Evolutionary conservation across 2,329 filamentous ascomycete species (phyloP).

Genomic region (Nemania sp.): DNA sequence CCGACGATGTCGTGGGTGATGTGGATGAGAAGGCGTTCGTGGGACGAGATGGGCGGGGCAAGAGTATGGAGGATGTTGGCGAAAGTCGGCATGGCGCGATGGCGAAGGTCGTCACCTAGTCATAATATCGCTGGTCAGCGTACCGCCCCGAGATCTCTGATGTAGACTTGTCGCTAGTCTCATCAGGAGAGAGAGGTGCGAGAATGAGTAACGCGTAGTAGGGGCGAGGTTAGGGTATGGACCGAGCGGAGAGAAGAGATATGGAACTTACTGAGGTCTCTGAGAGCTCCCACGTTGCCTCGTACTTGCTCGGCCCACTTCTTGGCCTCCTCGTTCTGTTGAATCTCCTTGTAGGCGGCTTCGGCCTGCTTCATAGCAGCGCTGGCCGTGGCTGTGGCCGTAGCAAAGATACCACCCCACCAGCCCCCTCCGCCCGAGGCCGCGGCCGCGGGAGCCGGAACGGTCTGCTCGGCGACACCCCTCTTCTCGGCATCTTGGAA

Average conservation of each 20-base stretch:
- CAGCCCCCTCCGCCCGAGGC: slow-evolving; percentile 78
- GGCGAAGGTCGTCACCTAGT: slow-evolving; percentile 81
- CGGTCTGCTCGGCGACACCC: slow-evolving; percentile 50
- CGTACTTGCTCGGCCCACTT: slow-evolving; percentile 94
- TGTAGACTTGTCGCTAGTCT: background rate
- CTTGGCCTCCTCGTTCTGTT: slow-evolving; percentile 94
- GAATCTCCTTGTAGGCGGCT: slow-evolving; percentile 89
- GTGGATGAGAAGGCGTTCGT: slow-evolving; percentile 96
- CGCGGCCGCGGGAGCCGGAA: slow-evolving; percentile 33
- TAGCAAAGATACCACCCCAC: slow-evolving; percentile 87
- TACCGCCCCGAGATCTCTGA: slow-evolving; percentile 17
- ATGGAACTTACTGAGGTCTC: slow-evolving; percentile 67
- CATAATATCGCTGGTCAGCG: slow-evolving; percentile 6
- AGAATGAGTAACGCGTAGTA: too few species aligned
- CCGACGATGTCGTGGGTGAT: slow-evolving; percentile 94
- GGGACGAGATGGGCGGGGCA: slow-evolving; percentile 92
- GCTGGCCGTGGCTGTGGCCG: slow-evolving; percentile 63
- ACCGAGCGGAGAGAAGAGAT: background rate
- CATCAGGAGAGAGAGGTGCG: background rate
- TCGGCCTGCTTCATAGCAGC: slow-evolving; percentile 93
- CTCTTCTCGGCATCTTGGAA: slow-evolving; percentile 62
- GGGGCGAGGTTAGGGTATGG: background rate
- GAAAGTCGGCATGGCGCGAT: slow-evolving; percentile 89
- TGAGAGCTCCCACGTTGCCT: slow-evolving; percentile 81
- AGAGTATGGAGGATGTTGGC: slow-evolving; percentile 93